phyloP scores from a whole-genome alignment of 345 rosid genomes.

The Brassica nigra region DNA sequence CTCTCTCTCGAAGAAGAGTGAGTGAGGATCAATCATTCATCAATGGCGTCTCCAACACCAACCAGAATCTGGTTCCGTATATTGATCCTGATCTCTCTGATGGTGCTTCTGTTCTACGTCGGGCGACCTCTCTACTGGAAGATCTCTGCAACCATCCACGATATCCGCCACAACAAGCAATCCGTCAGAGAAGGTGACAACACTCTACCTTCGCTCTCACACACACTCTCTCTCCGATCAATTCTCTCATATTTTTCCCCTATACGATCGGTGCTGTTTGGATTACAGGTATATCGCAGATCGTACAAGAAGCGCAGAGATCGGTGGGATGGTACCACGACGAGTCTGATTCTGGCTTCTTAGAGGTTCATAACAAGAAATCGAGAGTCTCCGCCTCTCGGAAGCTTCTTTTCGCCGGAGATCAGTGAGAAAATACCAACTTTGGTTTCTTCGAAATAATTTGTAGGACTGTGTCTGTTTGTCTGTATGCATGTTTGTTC shows the following conservation, averaged over 20 bases:
- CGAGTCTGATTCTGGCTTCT: conserved; percentile 59
- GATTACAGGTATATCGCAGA: conserved; percentile 60
- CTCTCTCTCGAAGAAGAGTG: neutral
- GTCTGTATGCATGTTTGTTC: neutral
- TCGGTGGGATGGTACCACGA: conserved; percentile 79
- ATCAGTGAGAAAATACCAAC: neutral
- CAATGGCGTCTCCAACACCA: conserved; percentile 41
- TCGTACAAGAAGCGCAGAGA: conserved; percentile 74
- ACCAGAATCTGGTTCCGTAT: conserved; percentile 53
- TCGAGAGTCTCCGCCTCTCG: conserved; percentile 31
- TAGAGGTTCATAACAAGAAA: conserved; percentile 33
- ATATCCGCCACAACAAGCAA: conserved; percentile 81
- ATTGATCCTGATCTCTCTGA: conserved; percentile 32
- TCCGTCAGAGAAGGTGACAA: conserved; percentile 82
- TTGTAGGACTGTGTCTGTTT: neutral
- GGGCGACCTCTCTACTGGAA: conserved; percentile 96
- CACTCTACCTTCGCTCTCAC: neutral
- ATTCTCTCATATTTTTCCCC: neutral
- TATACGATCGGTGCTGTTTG: conserved; percentile 17
- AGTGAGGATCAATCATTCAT: conserved; percentile 16
- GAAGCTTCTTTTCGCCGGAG: neutral
- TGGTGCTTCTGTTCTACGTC: conserved; percentile 59
- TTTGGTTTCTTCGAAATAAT: neutral
- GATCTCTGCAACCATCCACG: conserved; percentile 89
- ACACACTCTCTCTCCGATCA: neutral